Percentiles rank a stretch among this genome's conserved stretches.
These are phyloP conservation scores for Paramecium pentaurelia DNA, from an alignment of 73 alveolate species.

Conservation along the genomic window DNA sequence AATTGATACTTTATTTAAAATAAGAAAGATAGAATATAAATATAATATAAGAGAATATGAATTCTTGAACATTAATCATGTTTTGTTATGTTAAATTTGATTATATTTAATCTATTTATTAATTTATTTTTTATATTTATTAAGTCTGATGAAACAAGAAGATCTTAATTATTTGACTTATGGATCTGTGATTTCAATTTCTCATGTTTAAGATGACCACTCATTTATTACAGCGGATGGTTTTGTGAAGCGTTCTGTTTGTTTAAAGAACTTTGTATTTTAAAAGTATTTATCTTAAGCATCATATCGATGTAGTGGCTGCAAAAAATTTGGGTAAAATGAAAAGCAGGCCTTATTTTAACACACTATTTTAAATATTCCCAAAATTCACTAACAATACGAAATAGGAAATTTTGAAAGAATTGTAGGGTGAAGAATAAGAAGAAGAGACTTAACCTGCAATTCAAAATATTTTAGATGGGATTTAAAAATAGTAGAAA, in stretches of 20 bases:
- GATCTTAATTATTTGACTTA: not conserved
- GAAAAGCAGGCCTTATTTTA: slow-evolving; percentile 29
- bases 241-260: slow-evolving; percentile 44
- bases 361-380: slow-evolving; percentile 48
- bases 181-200: slow-evolving; percentile 58
- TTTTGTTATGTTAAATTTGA: not conserved
- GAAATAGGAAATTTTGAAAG: slow-evolving; percentile 44
- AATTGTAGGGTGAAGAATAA: not conserved
- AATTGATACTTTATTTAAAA: too few relatives aligned
- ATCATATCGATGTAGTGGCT: slow-evolving; percentile 32
- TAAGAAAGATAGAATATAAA: too few relatives aligned
- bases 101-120: not conserved
- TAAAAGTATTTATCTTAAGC: slow-evolving; percentile 8
- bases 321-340: not conserved
- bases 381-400: slow-evolving; percentile 57
- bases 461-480: not conserved
- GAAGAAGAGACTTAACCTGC: slow-evolving; percentile 12
- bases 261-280: slow-evolving; percentile 43
- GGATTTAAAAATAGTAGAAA: not conserved
- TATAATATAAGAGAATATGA: too few relatives aligned
- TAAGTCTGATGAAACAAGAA: not conserved
- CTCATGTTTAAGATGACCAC: slow-evolving; percentile 56
- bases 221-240: slow-evolving; percentile 55
- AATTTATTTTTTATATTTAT: not conserved
- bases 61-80: too few relatives aligned